Conservation (phyloP, 2,329 filamentous ascomycete species). For the Calonectria fujianensis region DNA sequence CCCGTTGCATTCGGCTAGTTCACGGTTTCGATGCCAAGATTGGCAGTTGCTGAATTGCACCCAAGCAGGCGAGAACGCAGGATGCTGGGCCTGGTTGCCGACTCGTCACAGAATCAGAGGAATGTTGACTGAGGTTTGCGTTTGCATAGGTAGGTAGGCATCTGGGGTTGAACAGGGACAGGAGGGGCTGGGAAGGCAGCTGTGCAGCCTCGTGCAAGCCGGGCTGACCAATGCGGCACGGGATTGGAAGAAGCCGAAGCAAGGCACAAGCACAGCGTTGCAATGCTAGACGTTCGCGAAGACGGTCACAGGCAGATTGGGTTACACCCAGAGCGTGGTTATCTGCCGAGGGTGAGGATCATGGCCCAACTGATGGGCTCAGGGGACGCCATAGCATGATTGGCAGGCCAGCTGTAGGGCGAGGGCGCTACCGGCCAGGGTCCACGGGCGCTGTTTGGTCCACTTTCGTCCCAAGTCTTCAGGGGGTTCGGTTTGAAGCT, state of each 20-base stretch:
- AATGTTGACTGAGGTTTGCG: not conserved
- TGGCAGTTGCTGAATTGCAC: constrained; percentile 7
- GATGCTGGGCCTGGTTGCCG: constrained; percentile 9
- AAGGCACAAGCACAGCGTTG: constrained; percentile 3
- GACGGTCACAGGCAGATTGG: constrained; percentile 13
- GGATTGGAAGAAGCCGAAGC: constrained; percentile 11
- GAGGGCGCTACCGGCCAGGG: constrained; percentile 21
- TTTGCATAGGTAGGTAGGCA: not conserved
- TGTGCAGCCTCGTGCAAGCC: constrained; percentile 4
- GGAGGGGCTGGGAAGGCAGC: not conserved
- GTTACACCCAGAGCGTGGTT: constrained; percentile 30
- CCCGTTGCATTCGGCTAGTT: constrained; percentile 32
- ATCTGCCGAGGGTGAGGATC: constrained; percentile 31
- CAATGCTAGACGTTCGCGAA: constrained; percentile 3
- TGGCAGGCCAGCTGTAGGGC: constrained; percentile 15
- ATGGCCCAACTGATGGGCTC: constrained; percentile 14
- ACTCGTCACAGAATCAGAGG: not conserved
- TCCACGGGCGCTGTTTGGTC: constrained; percentile 8
- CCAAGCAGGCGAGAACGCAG: not conserved
- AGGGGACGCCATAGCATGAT: constrained; percentile 29
- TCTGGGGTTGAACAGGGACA: constrained; percentile 1
- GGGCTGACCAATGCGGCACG: constrained; percentile 2
- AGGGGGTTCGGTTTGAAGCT: not conserved
- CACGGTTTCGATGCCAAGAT: constrained; percentile 33
- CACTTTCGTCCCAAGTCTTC: constrained; percentile 33